Evolutionary conservation across 768 basidiomycete species (phyloP), one percentile per base, ranked within the genome.

Genomic region (Gymnopilus junonius): DNA sequence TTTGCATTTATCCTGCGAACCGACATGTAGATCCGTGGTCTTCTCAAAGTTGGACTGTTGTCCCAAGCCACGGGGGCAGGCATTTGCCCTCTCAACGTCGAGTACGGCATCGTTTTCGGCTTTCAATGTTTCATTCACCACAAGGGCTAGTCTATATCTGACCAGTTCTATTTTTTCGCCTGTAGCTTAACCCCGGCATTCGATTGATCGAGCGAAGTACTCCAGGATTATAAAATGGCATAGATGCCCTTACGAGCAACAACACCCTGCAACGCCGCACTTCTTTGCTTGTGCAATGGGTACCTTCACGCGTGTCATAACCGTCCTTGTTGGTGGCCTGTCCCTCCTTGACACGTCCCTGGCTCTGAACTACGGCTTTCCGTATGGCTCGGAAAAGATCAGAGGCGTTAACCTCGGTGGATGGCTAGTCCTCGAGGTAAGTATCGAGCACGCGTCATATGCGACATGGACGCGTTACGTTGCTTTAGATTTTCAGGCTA

Each of bases 341-440:
- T 65, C 64, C 34, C 40, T 62, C 27, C 21, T 67, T 51, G 59
- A 62, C 31, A 40, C 57, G 27, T 57, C 65, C 64, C 46, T 39
- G 74, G 72, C 70, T 68, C 60, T 65, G 72, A 74, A 73, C 31
- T 85, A 82, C 21, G 83, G 86, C 55, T 93, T 93, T 69, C 82
- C 91, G 4, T 94, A 94, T 67, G 92, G 91, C 23, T 81, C 83
- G 5, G 64, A 85, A 76, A 90, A 88, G 68, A 87, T 94, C 51
- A 87, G 93, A 12, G 93, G 93, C 60, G 93, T 94, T 66, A 94
- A 91, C 76, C 83, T 95, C 27, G 93, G 93, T 29, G 83, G 82
- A 58, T 82, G 77, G 84, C 76, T 84, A 27, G 80, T 83, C 23
- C 76, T 80, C 25, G 82, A 83, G 74, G 81, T 84, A 61, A 34